Evolutionary conservation across 495 filamentous ascomycete species (phyloP).

Genomic region (Podospora bellae-mahoneyi): DNA sequence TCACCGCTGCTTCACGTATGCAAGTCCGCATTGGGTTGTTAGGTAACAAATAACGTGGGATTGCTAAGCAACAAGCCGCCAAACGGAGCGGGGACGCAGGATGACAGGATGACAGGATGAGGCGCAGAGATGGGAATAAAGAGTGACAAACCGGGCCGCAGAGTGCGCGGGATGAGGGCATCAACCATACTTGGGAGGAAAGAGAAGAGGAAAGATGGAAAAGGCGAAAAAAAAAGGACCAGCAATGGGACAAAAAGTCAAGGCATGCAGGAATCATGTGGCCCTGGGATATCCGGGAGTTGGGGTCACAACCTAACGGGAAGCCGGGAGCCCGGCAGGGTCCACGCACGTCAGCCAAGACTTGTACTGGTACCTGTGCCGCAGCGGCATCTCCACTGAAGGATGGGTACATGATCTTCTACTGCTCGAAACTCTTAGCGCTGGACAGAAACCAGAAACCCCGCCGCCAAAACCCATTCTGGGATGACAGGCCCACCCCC

Average conservation of each 20-base stretch:
- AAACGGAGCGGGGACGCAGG: background rate
- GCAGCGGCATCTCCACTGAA: background rate
- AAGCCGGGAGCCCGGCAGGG: background rate
- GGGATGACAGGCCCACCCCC: background rate
- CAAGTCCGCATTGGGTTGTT: background rate
- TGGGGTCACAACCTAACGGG: background rate
- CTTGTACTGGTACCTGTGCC: background rate
- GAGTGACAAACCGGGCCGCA: background rate
- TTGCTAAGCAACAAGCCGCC: background rate
- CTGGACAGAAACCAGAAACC: background rate
- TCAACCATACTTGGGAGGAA: background rate
- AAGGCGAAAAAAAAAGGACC: background rate
- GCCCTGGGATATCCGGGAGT: background rate
- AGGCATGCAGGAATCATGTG: background rate
- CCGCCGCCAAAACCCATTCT: background rate
- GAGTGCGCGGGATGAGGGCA: background rate
- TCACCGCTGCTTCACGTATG: background rate
- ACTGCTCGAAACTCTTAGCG: background rate
- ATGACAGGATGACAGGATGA: background rate
- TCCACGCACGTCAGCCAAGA: background rate
- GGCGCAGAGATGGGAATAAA: background rate
- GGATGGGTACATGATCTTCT: background rate
- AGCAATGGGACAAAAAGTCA: background rate
- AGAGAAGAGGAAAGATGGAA: background rate
- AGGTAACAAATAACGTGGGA: background rate